Evolutionary conservation across 2,329 filamentous ascomycete species (phyloP).

Genomic region (Rachicladosporium sp.): DNA sequence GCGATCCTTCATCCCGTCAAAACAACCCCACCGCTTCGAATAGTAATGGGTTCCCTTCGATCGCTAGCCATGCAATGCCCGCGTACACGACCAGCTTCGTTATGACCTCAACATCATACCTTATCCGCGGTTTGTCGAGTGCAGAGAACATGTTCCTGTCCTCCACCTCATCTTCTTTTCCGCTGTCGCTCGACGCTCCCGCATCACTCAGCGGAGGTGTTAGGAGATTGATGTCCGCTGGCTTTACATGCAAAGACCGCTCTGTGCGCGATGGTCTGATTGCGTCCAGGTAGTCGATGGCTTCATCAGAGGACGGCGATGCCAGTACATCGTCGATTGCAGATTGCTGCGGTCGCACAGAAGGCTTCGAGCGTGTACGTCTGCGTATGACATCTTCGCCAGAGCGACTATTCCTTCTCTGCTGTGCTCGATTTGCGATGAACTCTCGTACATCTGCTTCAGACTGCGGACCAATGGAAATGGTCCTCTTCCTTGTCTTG

Average conservation of each 20-base stretch:
- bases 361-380: too few species aligned
- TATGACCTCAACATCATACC: constrained; percentile 97
- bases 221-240: constrained; percentile 22
- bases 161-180: constrained; percentile 24
- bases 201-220: constrained; percentile 22
- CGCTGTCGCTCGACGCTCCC: constrained; percentile 16
- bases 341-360: too few species aligned
- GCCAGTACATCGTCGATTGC: too few species aligned
- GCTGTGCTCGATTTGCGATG: constrained; percentile 73
- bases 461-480: constrained; percentile 88
- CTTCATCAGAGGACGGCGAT: too few species aligned
- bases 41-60: constrained; percentile 59
- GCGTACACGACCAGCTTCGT: constrained; percentile 93
- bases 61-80: constrained; percentile 78
- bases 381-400: constrained; percentile 1
- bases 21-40: constrained; percentile 33
- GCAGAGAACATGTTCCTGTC: constrained; percentile 64
- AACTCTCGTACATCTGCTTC: constrained; percentile 95
- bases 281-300: too few species aligned
- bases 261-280: background rate
- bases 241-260: constrained; percentile 18
- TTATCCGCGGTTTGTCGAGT: constrained; percentile 73
- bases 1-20: background rate
- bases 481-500: constrained; percentile 64
- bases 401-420: constrained; percentile 48